Conservation (phyloP, 805 yeast genomes). For the Schwanniomyces polymorphus region DNA sequence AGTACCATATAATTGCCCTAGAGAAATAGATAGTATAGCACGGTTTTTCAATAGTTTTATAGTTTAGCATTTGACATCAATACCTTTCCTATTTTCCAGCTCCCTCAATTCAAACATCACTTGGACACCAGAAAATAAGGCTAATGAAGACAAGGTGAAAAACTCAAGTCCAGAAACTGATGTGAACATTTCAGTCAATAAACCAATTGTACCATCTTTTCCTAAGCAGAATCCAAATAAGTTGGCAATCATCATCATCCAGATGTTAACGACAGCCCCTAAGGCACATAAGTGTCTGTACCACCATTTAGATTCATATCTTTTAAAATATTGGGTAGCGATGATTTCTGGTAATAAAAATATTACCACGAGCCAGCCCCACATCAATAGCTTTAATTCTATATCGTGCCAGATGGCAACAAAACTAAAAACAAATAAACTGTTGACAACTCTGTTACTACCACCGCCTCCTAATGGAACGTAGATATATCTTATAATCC, state of each 20-base stretch:
- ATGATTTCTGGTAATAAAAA: slow-evolving; percentile 84
- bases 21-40: background rate
- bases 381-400: slow-evolving; percentile 75
- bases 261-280: slow-evolving; percentile 87
- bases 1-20: too few species aligned
- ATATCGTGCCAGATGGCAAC: slow-evolving; percentile 99
- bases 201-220: slow-evolving; percentile 70
- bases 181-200: slow-evolving; percentile 68
- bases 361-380: slow-evolving; percentile 95
- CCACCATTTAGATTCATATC: slow-evolving; percentile 55
- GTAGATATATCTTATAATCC: slow-evolving; percentile 87
- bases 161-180: slow-evolving; percentile 70
- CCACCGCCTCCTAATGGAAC: slow-evolving; percentile 88
- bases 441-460: slow-evolving; percentile 66
- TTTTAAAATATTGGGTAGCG: slow-evolving; percentile 48
- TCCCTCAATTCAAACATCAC: slow-evolving; percentile 94
- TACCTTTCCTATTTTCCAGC: slow-evolving; percentile 78
- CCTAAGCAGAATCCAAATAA: slow-evolving; percentile 94
- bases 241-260: slow-evolving; percentile 98
- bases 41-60: background rate
- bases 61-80: slow-evolving; percentile 70
- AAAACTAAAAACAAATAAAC: slow-evolving; percentile 85
- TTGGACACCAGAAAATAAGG: slow-evolving; percentile 82
- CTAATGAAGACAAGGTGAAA: slow-evolving; percentile 56
- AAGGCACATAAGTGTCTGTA: slow-evolving; percentile 79